Base-by-base conservation (phyloP, 345 rosid genomes). In the Sonneratia caseolaris region DNA sequence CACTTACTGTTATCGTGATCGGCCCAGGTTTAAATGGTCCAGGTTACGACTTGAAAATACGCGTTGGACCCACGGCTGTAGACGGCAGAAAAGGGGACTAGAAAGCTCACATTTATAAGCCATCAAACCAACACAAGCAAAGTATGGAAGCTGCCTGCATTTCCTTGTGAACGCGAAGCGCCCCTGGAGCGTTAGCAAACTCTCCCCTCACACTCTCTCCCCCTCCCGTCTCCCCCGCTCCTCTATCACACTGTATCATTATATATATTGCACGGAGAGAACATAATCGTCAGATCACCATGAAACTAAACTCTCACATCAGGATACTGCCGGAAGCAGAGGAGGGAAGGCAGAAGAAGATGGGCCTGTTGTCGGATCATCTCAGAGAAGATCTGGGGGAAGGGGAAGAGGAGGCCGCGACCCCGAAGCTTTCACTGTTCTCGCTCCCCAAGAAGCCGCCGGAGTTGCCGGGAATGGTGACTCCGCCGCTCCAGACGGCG, bases 401-500 rank as follows among this genome's bases (percentile, higher is more conserved):
- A 27, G 47, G 48, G 61, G 82, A 5, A 21, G 74, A 43, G n/a
- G 73, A 45, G 16, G 68, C 71, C 4, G 19, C 78, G 4, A 5
- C 79, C 2, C 90, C 87, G 15, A 86, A 85, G 81, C 90, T 91
- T 64, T 76, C 87, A 64, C 76, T 89, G 38, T 74, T 71, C 71
- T 76, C 93, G 40, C 79, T 87, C 68, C 91, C 94, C 1, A 47
- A 14, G 83, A 82, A 70, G 74, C 76, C 72, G 22, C 74, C 43
- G 32, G 84, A 85, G 77, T 64, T 85, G 14, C 76, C 88, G 1
- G 88, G 86, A 13, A 51, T 57, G 79, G 65, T 72, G 37, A 86
- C 98, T 19, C 89, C 97, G 7, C 98, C 97, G 12, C 72, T 88
- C 67, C 78, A 84, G 27, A 43, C 81, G 57, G 72, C 71, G 5